Percentiles rank a stretch among this genome's conserved stretches.
These are phyloP conservation scores for Vanrija sp. DNA, from an alignment of 1,284 basidiomycete species.

Conservation along the genomic window DNA sequence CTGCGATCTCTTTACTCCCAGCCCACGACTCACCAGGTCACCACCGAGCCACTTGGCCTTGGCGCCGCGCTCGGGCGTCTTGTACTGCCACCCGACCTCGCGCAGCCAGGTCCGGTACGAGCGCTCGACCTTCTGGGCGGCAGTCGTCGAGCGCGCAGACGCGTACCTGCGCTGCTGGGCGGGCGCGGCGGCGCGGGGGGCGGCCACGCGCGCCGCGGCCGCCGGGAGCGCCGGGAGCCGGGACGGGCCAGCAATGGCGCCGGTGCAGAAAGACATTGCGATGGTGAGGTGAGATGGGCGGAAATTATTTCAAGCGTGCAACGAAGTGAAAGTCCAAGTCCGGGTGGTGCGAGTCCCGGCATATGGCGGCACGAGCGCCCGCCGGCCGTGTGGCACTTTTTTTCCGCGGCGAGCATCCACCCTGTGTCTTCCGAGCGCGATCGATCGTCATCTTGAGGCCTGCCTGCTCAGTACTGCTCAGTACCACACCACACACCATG, in stretches of 20 bases:
- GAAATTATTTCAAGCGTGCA: background rate
- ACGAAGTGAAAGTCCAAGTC: background rate
- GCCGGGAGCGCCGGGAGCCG: slow-evolving; percentile 12
- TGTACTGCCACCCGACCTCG: slow-evolving; percentile 11
- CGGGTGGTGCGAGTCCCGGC: background rate
- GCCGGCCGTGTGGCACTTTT: slow-evolving; percentile 19
- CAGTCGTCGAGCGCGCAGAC: background rate
- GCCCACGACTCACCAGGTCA: slow-evolving; percentile 29
- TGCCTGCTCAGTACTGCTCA: too few relatives aligned
- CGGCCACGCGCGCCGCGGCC: too few relatives aligned
- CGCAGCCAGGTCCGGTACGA: too few relatives aligned
- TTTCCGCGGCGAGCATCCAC: slow-evolving; percentile 2
- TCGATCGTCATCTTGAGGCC: background rate
- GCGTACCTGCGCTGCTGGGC: background rate
- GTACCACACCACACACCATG: slow-evolving; percentile 10
- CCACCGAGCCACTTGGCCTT: slow-evolving; percentile 46
- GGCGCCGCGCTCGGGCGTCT: slow-evolving; percentile 20
- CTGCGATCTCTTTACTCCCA: background rate
- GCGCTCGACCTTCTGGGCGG: background rate
- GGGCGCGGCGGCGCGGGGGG: background rate
- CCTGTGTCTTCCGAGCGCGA: background rate
- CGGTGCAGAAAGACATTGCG: slow-evolving; percentile 8
- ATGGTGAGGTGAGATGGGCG: background rate
- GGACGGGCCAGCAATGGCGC: slow-evolving; percentile 26
- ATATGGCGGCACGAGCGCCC: background rate